Base-by-base conservation (phyloP, 257 asterid species). In the Solanum commersonii region DNA sequence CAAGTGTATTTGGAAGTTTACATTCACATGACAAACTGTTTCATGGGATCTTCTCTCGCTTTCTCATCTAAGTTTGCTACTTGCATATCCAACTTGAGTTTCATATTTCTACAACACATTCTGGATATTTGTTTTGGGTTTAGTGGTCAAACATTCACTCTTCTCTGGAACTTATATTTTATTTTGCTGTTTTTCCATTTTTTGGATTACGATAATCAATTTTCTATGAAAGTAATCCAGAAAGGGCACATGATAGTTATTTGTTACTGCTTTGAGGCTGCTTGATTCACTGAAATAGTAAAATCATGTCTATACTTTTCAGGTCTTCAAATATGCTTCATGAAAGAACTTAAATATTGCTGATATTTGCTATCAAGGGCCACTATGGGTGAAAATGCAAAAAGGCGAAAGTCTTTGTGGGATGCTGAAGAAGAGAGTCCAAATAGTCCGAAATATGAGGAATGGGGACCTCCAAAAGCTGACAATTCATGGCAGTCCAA, bases 361-460 rank as follows among this genome's bases (percentile, higher is more conserved):
- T 86, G 88, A 86, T 52, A 60, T 40, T 86, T 73, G 74, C 34
- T 22, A 74, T 72, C 84, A 74, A 86, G 40, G 84, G 84, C 35
- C 85, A 79, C 27, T 74, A 86, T 86, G 88, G 88, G 71, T 86
- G 88, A 72, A 74, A 74, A 72, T 73, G 84, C 70, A 71, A 86
- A 60, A 86, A 86, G 49, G 88, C 84, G 85, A 13, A 86, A 79
- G 52, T 86, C 88, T 86, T 23, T 86, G 83, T 86, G 88, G 88
- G 88, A 86, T 71, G 40, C 59, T 22, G 88, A 86, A 49, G 88
- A 70, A 42, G 85, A 44, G 38, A 79, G 25, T 79, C 86, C 70
- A 49, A 82, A 82, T 29, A 49, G 70, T 82, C 70, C 44, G 12
- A 60, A 46, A 34, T 74, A 44, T 73, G 52, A 73, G 74, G 88